Evolutionary conservation across 805 yeast species (phyloP).

Genomic region (Sugiyamaella marilandica): DNA sequence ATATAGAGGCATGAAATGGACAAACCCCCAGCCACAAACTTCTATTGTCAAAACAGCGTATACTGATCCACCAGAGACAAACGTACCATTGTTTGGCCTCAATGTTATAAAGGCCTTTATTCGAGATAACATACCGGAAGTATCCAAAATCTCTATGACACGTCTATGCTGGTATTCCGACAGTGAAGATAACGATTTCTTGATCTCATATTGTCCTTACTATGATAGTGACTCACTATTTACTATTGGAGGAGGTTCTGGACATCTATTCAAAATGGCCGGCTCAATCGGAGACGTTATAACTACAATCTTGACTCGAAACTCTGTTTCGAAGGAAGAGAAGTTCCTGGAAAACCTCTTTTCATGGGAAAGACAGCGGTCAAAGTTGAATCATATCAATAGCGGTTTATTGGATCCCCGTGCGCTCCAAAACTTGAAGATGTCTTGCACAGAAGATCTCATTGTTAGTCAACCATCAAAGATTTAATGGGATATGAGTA

Average conservation of each 20-base stretch:
- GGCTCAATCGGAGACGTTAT: background rate
- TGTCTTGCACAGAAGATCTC: background rate
- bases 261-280: constrained; percentile 34
- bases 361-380: background rate
- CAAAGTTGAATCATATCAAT: background rate
- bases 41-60: background rate
- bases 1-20: constrained; percentile 5
- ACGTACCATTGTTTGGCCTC: background rate
- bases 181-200: constrained; percentile 7
- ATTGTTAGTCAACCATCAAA: background rate
- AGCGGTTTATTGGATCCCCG: background rate
- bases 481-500: no score
- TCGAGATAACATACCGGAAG: background rate
- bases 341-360: background rate
- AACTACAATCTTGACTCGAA: background rate
- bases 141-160: background rate
- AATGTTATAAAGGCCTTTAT: background rate
- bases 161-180: constrained; percentile 9
- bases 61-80: background rate
- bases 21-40: background rate
- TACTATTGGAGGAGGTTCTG: constrained; percentile 37
- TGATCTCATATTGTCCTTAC: background rate
- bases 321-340: background rate
- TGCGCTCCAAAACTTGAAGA: background rate
- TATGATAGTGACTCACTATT: constrained; percentile 16